phyloP scores from a whole-genome alignment of 257 asterid species.

The Mitragyna speciosa region DNA sequence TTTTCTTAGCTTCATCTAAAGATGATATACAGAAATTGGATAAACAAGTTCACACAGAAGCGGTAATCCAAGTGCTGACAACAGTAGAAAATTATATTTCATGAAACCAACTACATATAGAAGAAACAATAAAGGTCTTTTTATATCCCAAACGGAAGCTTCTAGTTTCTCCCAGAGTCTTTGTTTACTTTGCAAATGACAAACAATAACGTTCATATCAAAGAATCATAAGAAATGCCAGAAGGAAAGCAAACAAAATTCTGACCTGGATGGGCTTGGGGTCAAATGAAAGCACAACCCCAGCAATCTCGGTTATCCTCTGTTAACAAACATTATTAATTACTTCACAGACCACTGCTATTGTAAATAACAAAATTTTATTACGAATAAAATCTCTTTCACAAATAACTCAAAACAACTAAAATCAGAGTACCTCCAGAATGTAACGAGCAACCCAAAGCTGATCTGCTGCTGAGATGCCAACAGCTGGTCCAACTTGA shows the following conservation, averaged over 20 bases:
- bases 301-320: conserved; percentile 94
- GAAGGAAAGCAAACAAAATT: background rate
- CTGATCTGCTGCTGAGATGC: conserved; percentile 88
- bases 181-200: background rate
- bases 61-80: background rate
- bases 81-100: background rate
- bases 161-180: background rate
- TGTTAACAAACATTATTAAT: conserved; percentile 29
- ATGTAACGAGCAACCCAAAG: conserved; percentile 91
- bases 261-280: conserved; percentile 85
- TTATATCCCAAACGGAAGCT: background rate
- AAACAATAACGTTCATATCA: background rate
- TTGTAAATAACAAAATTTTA: background rate
- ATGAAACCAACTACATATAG: background rate
- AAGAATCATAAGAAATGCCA: background rate
- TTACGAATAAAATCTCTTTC: background rate
- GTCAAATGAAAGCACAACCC: conserved; percentile 80
- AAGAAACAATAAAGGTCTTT: background rate
- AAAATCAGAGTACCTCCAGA: conserved; percentile 59
- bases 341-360: background rate
- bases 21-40: background rate
- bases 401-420: background rate
- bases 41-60: background rate
- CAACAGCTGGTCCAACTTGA: conserved; percentile 93
- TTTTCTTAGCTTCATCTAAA: background rate